Base-by-base conservation (phyloP, 805 yeast genomes). In the Saturnispora mendoncae region DNA sequence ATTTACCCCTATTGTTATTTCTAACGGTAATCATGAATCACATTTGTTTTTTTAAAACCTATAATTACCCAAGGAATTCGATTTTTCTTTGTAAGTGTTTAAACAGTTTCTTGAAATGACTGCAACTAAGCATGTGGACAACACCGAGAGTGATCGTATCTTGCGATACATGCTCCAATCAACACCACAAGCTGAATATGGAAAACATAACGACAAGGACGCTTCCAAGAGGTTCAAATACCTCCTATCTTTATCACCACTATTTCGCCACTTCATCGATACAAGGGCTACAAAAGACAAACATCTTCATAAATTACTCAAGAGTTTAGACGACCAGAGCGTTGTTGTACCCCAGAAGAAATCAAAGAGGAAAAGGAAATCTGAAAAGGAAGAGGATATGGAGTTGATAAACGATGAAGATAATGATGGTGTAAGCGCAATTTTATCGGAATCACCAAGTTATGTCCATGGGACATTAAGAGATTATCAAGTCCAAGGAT, bases 341-440 rank as follows among this genome's bases (percentile, higher is more conserved):
- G 68, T 68, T 19, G 65, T 45, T 7, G 21, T 27, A 19, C 14
- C n/a, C n/a, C n/a, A 29, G 4, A 33, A 39, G 2, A 33, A 20
- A 8, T 10, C 27, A n/a, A 36, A 42, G 21, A 78, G 92, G 37
- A 77, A 84, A 41, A 72, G 97, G 49, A 92, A 88, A 55, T 78
- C 95, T 0, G 97, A 92, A 61, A 82, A 85, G 61, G 97, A 90
- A 60, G 98, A 90, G 62, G 97, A 90, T 59, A 94, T 86, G 2
- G 97, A 90, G 59, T 69, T 90, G 44, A 70, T 90, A 54, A 76
- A 78, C 43, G 95, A 83, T 44, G 96, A 86, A 59, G 87, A 78
- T 45, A 76, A 69, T 38, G 84, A 85, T 75, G 47, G 75, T 47
- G 73, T 67, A 35, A 75, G 71, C 28, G 67, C 80, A 3, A 78